Base-by-base conservation (phyloP, 2,329 filamentous ascomycete species). In the Leptographium radiaticola region DNA sequence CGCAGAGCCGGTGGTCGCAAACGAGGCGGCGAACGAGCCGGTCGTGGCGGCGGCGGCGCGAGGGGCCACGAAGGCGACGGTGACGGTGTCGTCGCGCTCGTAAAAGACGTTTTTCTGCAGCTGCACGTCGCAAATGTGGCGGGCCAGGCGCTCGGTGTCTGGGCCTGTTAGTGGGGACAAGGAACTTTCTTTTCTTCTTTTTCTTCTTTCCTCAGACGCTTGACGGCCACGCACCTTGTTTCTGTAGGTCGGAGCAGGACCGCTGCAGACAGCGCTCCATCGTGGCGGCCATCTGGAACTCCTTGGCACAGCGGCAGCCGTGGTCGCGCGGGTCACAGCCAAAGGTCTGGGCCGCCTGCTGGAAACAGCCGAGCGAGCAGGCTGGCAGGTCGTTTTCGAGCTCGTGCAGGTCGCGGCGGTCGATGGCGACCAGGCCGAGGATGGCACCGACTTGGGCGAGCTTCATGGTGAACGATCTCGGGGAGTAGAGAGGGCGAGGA, bases 361-460 rank as follows among this genome's bases (percentile, higher is more conserved):
- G 36, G 39, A 60, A 20, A 53, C 60, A 60, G 30, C 53, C 34
- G 38, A 54, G 48, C 31, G 59, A 57, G 51, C 60, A 61, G 18
- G 53, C 51, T 45, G 59, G 59, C 49, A 60, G 36, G 52, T 56
- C 31, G 15, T 33, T 15, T 20, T 52, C 43, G 30, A 55, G 43
- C 30, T n/a, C 13, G 38, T 3, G 15, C n/a, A 50, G 38, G 11
- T 49, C 43, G 11, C 33, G 38, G 18, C 48, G 42, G 34, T 46
- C 48, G 18, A 45, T 12, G 51, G 33, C 49, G 36, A 47, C 20
- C 40, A 50, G 18, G 50, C 52, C 56, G 38, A 53, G 15, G 18
- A 56, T 49, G 34, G 45, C 49, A 36, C 36, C 44, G 40, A 40
- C 10, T 11, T 38, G 13, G 18, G 31, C 6, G 11, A 52, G 11